Conservation (phyloP, 352 stramenopile species). For the Globisporangium iwayamae region DNA sequence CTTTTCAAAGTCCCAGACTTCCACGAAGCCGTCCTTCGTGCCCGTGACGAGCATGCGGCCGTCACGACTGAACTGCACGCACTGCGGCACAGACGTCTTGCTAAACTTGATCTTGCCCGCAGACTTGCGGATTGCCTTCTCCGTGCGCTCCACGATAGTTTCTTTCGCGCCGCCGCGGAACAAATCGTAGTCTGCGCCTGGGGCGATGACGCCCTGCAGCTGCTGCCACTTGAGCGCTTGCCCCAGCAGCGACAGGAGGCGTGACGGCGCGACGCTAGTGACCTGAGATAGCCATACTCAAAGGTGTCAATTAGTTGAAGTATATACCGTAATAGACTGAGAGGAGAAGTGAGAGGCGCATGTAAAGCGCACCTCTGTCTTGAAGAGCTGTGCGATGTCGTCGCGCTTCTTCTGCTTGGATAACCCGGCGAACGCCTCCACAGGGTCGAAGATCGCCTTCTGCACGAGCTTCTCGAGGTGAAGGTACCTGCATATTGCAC, state of each 20-base stretch:
- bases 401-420: constrained; percentile 80
- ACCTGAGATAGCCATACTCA: constrained; percentile 14
- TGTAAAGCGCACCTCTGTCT: constrained; percentile 45
- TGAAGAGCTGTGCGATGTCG: constrained; percentile 72
- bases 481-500: constrained; percentile 33
- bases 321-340: neutral
- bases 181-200: constrained; percentile 75
- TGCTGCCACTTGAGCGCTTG: constrained; percentile 92
- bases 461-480: constrained; percentile 78
- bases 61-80: constrained; percentile 85
- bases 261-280: constrained; percentile 75
- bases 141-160: constrained; percentile 44
- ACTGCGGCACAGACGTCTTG: constrained; percentile 78
- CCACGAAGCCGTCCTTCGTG: constrained; percentile 94
- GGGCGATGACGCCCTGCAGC: constrained; percentile 56
- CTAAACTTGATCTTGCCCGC: constrained; percentile 89
- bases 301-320: neutral
- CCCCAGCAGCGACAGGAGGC: constrained; percentile 83
- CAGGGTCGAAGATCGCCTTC: constrained; percentile 56
- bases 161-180: constrained; percentile 69
- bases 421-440: constrained; percentile 57
- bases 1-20: constrained; percentile 92
- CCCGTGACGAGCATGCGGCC: constrained; percentile 89
- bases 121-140: constrained; percentile 63
- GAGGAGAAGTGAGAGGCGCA: neutral